Evolutionary conservation across 352 stramenopile genomes (phyloP), one percentile per base, ranked within the genome.

Genomic region (Phytophthora cactorum): DNA sequence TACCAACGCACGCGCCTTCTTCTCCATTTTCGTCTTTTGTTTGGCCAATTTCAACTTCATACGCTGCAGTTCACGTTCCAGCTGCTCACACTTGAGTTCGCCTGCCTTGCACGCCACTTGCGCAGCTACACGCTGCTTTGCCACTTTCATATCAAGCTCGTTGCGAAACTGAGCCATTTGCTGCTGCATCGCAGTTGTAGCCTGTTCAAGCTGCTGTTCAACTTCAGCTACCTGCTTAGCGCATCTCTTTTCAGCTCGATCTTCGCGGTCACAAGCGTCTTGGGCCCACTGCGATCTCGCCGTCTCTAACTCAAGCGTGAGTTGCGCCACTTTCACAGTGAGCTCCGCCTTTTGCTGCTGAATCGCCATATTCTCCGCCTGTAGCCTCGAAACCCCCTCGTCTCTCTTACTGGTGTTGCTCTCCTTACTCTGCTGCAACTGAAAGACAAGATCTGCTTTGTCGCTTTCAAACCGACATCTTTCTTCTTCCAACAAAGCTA

Each of bases 21-120:
- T 86, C 22, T 88, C 74, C 32, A 88, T 64, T 34, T 88, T 88
- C 14, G 72, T 49, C 32, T 89, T 90, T 14, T 84, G 75, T 27
- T 88, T 86, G 0, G 39, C 39, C 9, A 71, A 31, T 31, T 75
- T 82, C 8, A 55, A 32, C 22, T 68, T 67, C 25, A 70, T 45
- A 15, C 54, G 52, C 9, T 73, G 57, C n/a, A 81, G 36, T 2
- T 71, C 53, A 3, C 34, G 52, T 32, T 82, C 67, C 49, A 79
- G 8, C 3, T 55, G 46, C n/a, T 70, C 63, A 47, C 52, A 62
- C 47, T 74, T 70, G 3, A 74, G 28, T 29, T 71, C 66, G 6
- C 71, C 43, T 47, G 71, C 71, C 44, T 73, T 78, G 6, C 66
- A 75, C 3, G 71, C 71, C 8, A 66, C 71, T 68, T 73, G 71